Evolutionary conservation across 2,329 filamentous ascomycete species (phyloP).

Genomic region (Exophiala bonariae): DNA sequence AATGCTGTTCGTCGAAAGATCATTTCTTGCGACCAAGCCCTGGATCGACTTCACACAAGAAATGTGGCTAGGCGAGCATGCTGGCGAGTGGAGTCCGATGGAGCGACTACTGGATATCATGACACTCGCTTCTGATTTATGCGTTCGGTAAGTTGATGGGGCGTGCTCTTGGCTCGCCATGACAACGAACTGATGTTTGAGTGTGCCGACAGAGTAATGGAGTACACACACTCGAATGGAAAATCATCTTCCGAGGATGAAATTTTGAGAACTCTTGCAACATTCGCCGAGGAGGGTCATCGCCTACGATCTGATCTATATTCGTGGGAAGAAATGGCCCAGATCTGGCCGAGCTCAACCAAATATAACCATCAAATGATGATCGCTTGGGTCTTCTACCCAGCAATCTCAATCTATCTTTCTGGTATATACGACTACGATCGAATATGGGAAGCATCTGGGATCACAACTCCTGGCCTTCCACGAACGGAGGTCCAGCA

Average conservation of each 20-base stretch:
- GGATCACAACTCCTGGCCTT: background rate
- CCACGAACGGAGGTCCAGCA: background rate
- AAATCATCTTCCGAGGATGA: background rate
- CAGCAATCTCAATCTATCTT: constrained; percentile 7
- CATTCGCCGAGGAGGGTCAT: constrained; percentile 1
- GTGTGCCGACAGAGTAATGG: too few relatives aligned
- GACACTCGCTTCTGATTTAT: background rate
- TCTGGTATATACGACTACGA: constrained; percentile 8
- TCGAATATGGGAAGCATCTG: background rate
- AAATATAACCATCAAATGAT: too few relatives aligned
- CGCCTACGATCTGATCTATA: constrained; percentile 1
- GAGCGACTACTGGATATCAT: background rate
- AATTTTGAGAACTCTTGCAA: background rate
- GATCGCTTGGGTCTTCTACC: constrained; percentile 2
- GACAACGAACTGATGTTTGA: too few relatives aligned
- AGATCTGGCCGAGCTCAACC: background rate
- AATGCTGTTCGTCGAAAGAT: constrained; percentile 1
- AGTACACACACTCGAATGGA: background rate
- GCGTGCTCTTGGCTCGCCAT: background rate
- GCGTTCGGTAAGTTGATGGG: background rate
- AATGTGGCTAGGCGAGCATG: background rate
- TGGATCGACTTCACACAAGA: background rate
- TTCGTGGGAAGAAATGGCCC: background rate
- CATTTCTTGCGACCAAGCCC: background rate
- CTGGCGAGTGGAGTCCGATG: background rate